Evolutionary conservation across 441 rosid species (phyloP), one percentile per base, ranked within the genome.

Genomic region (Eruca vesicaria): DNA sequence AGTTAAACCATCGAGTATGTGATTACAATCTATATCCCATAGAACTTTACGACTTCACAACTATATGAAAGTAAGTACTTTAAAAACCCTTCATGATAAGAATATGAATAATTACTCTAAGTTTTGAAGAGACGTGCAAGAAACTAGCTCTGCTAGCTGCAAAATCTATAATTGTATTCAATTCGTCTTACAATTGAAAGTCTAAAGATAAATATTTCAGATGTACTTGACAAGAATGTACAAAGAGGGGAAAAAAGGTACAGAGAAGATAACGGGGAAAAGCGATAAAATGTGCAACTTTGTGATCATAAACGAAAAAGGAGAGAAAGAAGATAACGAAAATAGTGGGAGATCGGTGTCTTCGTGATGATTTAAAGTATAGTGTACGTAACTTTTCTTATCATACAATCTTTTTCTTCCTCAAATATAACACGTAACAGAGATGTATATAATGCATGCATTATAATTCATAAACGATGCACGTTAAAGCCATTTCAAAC

Each of bases 361-460:
- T 78, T 78, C 74, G 66, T 73, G 74, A 78, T 61, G 77, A 78
- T 68, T 43, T 56, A 78, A 78, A 78, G 81, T 73, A 67, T 63
- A 73, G 61, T 66, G 70, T 63, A 78, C 61, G 77, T 78, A 73
- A 73, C 78, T 68, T 77, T 78, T 59, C 2, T 48, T 29, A 62
- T 63, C 74, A 72, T 55, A 78, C 52, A 36, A 5, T 53, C 31
- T 68, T 78, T 76, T 72, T 9, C 66, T 68, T 32, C 36, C 21
- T 59, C 72, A 52, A 77, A 2, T 60, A 29, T 29, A 73, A 68
- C 74, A 73, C 78, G 81, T 68, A 67, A 62, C 81, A 48, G 53
- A 28, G 72, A 65, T 71, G 26, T 21, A 29, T 21, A 12, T 21
- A 55, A 33, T 72, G 73, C 69, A 78, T 78, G 67, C 67, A 71